Evolutionary conservation across 805 yeast species (phyloP).

Genomic region (Osmozyma mogii): DNA sequence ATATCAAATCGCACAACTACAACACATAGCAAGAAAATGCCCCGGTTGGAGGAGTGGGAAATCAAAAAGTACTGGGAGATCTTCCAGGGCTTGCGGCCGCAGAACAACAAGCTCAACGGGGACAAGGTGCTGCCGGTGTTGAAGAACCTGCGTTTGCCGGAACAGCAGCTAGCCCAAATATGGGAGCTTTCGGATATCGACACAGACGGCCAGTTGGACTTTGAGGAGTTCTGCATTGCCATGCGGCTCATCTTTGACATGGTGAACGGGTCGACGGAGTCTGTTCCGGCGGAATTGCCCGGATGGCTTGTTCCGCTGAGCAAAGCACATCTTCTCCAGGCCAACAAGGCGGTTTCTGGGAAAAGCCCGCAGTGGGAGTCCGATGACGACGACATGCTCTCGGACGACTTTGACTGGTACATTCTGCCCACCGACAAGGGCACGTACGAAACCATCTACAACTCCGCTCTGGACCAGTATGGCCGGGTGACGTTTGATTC

Average conservation of each 20-base stretch:
- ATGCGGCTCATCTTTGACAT: slow-evolving; percentile 91
- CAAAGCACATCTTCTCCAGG: slow-evolving; percentile 78
- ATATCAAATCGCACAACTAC: background rate
- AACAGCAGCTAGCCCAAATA: slow-evolving; percentile 67
- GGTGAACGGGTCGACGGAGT: slow-evolving; percentile 56
- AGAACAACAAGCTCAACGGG: slow-evolving; percentile 69
- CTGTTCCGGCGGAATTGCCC: slow-evolving; percentile 69
- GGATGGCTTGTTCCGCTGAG: slow-evolving; percentile 89
- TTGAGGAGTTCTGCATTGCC: slow-evolving; percentile 96
- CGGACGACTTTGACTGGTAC: slow-evolving; percentile 89
- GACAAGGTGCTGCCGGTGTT: slow-evolving; percentile 80
- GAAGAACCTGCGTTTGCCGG: slow-evolving; percentile 74
- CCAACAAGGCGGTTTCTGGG: slow-evolving; percentile 56
- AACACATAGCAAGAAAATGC: slow-evolving; percentile 23
- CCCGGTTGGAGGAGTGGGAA: slow-evolving; percentile 88
- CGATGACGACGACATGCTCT: slow-evolving; percentile 54
- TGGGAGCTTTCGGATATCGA: slow-evolving; percentile 66
- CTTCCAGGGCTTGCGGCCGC: slow-evolving; percentile 83
- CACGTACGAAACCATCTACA: slow-evolving; percentile 71
- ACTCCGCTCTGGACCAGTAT: slow-evolving; percentile 62
- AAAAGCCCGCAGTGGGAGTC: slow-evolving; percentile 33
- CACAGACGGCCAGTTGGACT: slow-evolving; percentile 52
- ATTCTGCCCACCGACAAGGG: slow-evolving; percentile 81
- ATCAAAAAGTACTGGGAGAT: slow-evolving; percentile 97
- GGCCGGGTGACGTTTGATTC: slow-evolving; percentile 77